These are phyloP conservation scores for Ceratocystis huliohia DNA, from an alignment of 2,329 filamentous ascomycete species.

Conservation along the genomic window DNA sequence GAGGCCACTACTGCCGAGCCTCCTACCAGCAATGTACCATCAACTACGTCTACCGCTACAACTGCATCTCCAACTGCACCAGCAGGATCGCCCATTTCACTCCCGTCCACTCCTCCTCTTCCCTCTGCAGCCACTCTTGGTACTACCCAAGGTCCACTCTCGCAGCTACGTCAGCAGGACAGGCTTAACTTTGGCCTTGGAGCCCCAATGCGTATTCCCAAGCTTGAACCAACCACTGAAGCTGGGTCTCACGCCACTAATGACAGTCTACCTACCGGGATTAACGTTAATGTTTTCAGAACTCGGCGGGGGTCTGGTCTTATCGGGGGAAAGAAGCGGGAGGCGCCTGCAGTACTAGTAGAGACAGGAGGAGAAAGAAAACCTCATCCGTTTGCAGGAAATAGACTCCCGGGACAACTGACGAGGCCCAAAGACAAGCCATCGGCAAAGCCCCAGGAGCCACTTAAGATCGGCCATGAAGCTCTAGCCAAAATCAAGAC, in stretches of 20 bases:
- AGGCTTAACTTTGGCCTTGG: constrained; percentile 6
- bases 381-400: constrained; percentile 19
- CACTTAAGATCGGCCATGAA: constrained; percentile 9
- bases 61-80: not conserved
- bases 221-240: constrained; percentile 18
- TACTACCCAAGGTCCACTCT: constrained; percentile 11
- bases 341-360: not conserved
- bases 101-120: not conserved
- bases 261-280: not conserved
- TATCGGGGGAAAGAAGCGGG: not conserved
- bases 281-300: constrained; percentile 19
- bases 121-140: not conserved
- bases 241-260: not conserved
- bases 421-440: not conserved
- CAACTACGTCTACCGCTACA: not conserved
- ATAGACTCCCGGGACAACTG: constrained; percentile 17
- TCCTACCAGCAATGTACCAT: not conserved
- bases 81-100: not conserved
- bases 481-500: not conserved
- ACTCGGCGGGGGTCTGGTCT: constrained; percentile 16
- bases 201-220: constrained; percentile 18
- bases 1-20: not conserved
- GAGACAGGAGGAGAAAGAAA: constrained; percentile 8
- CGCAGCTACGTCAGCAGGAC: constrained; percentile 17
- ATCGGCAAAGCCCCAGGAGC: not conserved